These are phyloP conservation scores for Plantago ovata DNA, from an alignment of 257 asterid species.

Conservation along the genomic window DNA sequence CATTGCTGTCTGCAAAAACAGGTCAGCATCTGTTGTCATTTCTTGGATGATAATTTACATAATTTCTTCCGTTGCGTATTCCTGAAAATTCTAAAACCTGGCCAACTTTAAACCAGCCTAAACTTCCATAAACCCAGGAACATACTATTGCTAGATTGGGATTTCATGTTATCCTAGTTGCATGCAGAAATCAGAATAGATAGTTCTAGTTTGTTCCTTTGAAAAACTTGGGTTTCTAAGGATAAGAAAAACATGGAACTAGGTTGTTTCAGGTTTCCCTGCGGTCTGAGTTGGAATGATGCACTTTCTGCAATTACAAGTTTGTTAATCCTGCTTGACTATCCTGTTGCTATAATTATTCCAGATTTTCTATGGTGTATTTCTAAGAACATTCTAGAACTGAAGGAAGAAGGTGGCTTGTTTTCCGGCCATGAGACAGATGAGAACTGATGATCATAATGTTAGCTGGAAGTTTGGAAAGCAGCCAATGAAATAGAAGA, in stretches of 20 bases:
- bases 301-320: not conserved
- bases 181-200: not conserved
- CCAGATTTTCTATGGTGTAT: not conserved
- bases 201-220: not conserved
- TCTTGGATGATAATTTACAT: too few species aligned
- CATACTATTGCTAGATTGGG: not conserved
- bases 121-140: too few species aligned
- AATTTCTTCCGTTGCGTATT: too few species aligned
- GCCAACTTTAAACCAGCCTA: too few species aligned
- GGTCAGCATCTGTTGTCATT: slow-evolving; percentile 9
- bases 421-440: not conserved
- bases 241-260: not conserved
- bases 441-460: not conserved
- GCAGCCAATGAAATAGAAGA: slow-evolving; percentile 3
- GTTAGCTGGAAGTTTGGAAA: slow-evolving; percentile 7
- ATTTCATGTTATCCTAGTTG: not conserved
- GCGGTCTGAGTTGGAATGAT: not conserved
- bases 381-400: not conserved
- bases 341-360: not conserved
- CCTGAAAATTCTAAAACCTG: too few species aligned
- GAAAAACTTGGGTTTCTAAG: not conserved
- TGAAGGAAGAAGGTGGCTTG: not conserved
- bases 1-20: not conserved
- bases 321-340: not conserved
- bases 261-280: too few species aligned